Percentiles rank a stretch among this genome's conserved stretches.
phyloP scores from a whole-genome alignment of 805 yeast genomes.

The Candida qinlingensis region DNA sequence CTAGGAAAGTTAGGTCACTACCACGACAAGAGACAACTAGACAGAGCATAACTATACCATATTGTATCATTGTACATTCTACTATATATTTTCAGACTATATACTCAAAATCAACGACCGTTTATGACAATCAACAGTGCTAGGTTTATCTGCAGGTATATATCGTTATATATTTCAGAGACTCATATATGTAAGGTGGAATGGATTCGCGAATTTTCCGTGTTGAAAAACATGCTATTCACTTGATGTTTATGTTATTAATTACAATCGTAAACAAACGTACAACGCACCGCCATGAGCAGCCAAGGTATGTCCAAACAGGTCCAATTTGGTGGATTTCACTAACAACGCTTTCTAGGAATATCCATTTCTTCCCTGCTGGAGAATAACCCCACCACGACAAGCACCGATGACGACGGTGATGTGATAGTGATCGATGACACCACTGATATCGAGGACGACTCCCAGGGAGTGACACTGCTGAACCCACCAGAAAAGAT shows the following conservation, averaged over 20 bases:
- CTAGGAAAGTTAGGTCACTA: slow-evolving; percentile 74
- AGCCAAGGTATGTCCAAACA: neutral
- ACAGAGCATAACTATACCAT: slow-evolving; percentile 47
- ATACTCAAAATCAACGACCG: too few species aligned
- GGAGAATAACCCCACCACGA: neutral
- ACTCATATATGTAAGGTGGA: too few species aligned
- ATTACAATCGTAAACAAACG: neutral
- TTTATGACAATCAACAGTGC: too few species aligned
- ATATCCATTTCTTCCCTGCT: neutral
- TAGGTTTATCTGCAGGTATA: too few species aligned
- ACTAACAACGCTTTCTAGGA: neutral
- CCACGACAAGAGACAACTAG: slow-evolving; percentile 60
- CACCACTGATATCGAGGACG: neutral
- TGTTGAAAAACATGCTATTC: too few species aligned
- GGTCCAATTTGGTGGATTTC: too few species aligned
- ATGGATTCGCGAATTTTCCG: too few species aligned
- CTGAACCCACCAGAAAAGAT: neutral
- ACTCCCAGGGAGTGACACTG: neutral
- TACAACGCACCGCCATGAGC: neutral
- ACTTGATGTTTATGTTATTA: neutral
- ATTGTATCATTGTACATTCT: neutral
- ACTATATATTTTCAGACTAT: too few species aligned
- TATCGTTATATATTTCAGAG: too few species aligned
- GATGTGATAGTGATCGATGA: slow-evolving; percentile 1
- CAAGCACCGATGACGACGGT: neutral